phyloP scores from a whole-genome alignment of 129 eudicot species.

The Ambrosia artemisiifolia region DNA sequence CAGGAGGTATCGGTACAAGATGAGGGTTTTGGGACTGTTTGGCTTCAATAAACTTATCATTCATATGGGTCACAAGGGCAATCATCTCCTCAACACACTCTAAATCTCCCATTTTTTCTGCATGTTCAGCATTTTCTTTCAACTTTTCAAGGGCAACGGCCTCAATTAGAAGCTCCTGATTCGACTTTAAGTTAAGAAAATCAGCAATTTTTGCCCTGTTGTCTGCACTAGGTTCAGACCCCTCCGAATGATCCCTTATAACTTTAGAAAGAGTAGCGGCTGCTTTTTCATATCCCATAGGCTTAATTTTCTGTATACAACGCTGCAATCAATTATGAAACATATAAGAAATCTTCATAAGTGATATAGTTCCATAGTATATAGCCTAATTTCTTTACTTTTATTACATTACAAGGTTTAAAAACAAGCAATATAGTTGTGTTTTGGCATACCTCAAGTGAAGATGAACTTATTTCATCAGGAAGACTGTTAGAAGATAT shows the following conservation, averaged over 20 bases:
- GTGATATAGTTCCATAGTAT: neutral
- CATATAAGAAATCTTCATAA: neutral
- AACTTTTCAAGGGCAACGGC: constrained; percentile 95
- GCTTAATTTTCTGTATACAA: constrained; percentile 63
- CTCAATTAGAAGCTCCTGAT: constrained; percentile 87
- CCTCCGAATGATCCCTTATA: constrained; percentile 63
- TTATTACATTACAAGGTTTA: neutral
- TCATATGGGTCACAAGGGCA: constrained; percentile 74
- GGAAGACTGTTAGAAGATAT: constrained; percentile 53
- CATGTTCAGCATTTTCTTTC: constrained; percentile 88
- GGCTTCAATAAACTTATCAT: constrained; percentile 52
- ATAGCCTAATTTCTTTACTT: neutral
- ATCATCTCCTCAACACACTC: constrained; percentile 78
- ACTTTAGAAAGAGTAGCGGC: constrained; percentile 53
- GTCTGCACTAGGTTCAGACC: constrained; percentile 65
- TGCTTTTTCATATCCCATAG: constrained; percentile 46
- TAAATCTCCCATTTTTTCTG: constrained; percentile 70
- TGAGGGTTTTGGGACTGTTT: constrained; percentile 66
- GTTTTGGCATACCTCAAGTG: constrained; percentile 66
- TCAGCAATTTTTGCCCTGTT: constrained; percentile 62
- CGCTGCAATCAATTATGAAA: constrained; percentile 44
- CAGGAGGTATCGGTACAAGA: constrained; percentile 78
- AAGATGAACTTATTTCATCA: constrained; percentile 50
- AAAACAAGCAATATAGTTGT: neutral
- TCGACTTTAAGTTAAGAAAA: constrained; percentile 64